phyloP scores from a whole-genome alignment of 768 basidiomycete species.

The Xanthoconium purpureum region DNA sequence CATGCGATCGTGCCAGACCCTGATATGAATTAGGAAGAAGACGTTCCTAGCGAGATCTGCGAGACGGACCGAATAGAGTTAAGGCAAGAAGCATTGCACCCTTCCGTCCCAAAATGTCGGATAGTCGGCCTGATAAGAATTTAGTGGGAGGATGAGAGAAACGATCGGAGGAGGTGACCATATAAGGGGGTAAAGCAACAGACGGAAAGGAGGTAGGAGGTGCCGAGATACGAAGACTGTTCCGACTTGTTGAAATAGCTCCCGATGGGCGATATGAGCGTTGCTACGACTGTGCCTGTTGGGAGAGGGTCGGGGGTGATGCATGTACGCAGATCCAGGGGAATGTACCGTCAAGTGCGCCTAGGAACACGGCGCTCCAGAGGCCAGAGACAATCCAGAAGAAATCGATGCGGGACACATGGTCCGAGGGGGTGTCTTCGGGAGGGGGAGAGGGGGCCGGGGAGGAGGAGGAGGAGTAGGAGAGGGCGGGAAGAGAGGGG shows the following conservation, averaged over 20 bases:
- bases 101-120: conserved; percentile 83
- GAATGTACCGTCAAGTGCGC: conserved; percentile 74
- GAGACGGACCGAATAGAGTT: conserved; percentile 68
- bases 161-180: conserved; percentile 44
- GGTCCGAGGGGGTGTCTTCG: conserved; percentile 36
- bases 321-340: not conserved
- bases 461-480: conserved; percentile 42
- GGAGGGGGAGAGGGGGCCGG: conserved; percentile 29
- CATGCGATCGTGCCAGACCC: conserved; percentile 83
- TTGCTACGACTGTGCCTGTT: conserved; percentile 79
- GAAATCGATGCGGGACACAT: conserved; percentile 52
- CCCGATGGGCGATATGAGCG: conserved; percentile 79
- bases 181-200: conserved; percentile 91
- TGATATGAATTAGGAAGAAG: conserved; percentile 31
- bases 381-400: conserved; percentile 72
- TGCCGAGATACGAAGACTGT: conserved; percentile 84
- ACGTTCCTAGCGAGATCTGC: conserved; percentile 14
- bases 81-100: conserved; percentile 84
- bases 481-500: conserved; percentile 30
- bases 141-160: conserved; percentile 8
- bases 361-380: conserved; percentile 82
- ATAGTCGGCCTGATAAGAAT: conserved; percentile 60
- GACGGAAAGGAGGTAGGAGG: conserved; percentile 81
- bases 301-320: conserved; percentile 1
- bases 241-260: conserved; percentile 79